Evolutionary conservation across 805 yeast species (phyloP).

Genomic region (Wickerhamomyces silvicola): DNA sequence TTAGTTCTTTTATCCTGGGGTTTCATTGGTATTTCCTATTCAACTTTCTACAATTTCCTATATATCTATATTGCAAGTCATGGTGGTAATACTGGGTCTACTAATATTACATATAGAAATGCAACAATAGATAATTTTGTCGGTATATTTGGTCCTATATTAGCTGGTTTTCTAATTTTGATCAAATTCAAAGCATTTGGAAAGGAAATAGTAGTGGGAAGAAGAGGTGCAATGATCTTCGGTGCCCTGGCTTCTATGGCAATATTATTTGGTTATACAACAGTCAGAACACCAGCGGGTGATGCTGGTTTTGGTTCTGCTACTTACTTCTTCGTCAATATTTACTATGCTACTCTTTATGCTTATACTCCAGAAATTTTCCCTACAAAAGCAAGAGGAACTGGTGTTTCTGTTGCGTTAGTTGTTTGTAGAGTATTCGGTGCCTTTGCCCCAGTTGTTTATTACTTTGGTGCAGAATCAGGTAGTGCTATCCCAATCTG

Average conservation of each 20-base stretch:
- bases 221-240: constrained; percentile 49
- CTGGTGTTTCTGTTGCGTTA: constrained; percentile 57
- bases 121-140: constrained; percentile 37
- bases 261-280: constrained; percentile 55
- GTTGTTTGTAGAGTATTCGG: constrained; percentile 48
- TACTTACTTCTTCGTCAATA: constrained; percentile 41
- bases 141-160: constrained; percentile 43
- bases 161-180: constrained; percentile 32
- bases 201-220: constrained; percentile 30
- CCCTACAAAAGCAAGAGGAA: constrained; percentile 46
- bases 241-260: constrained; percentile 52
- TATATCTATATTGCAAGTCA: constrained; percentile 43
- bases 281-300: constrained; percentile 45
- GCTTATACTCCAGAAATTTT: constrained; percentile 65
- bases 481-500: constrained; percentile 54
- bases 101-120: constrained; percentile 39
- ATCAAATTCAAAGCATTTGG: constrained; percentile 10
- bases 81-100: constrained; percentile 39
- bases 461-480: constrained; percentile 37
- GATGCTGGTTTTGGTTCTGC: constrained; percentile 45
- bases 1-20: constrained; percentile 46
- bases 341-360: constrained; percentile 53
- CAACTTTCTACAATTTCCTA: constrained; percentile 45
- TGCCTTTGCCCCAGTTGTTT: constrained; percentile 52
- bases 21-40: constrained; percentile 47